Evolutionary conservation across 2,329 filamentous ascomycete species (phyloP).

Genomic region (Lachnellula subtilissima): DNA sequence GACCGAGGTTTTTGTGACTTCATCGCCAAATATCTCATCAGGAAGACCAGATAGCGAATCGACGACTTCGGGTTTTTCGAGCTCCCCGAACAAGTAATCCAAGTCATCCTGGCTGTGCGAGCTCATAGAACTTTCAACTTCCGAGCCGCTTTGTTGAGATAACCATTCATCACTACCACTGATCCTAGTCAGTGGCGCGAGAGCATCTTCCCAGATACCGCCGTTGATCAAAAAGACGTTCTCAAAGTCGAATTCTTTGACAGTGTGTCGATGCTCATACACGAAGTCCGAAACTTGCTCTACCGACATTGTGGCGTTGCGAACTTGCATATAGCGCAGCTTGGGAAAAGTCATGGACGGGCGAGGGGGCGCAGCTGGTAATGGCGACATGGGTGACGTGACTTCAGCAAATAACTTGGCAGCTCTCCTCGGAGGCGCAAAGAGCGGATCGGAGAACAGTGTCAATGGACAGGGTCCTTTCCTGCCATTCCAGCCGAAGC

Average conservation of each 20-base stretch:
- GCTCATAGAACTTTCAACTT: slow-evolving; percentile 19
- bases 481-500: slow-evolving; percentile 70
- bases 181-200: slow-evolving; percentile 60
- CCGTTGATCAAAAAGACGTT: slow-evolving; percentile 62
- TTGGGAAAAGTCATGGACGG: slow-evolving; percentile 60
- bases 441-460: slow-evolving; percentile 60
- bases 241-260: slow-evolving; percentile 77
- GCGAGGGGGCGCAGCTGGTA: slow-evolving; percentile 48
- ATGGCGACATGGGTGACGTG: slow-evolving; percentile 59
- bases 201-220: slow-evolving; percentile 76
- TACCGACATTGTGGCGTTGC: slow-evolving; percentile 68
- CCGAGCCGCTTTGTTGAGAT: slow-evolving; percentile 33
- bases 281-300: slow-evolving; percentile 68
- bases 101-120: slow-evolving; percentile 21
- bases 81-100: slow-evolving; percentile 18
- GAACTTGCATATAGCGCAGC: slow-evolving; percentile 63
- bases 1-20: slow-evolving; percentile 11
- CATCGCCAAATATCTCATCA: slow-evolving; percentile 5
- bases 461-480: slow-evolving; percentile 72
- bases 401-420: slow-evolving; percentile 61
- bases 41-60: slow-evolving; percentile 13
- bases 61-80: slow-evolving; percentile 21
- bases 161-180: slow-evolving; percentile 36
- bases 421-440: slow-evolving; percentile 48
- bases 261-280: slow-evolving; percentile 57